A percentile compares a stretch with the other conserved stretches of the same genome.
Evolutionary conservation across 306 rosid species (phyloP).

Genomic region (Pueraria montana): DNA sequence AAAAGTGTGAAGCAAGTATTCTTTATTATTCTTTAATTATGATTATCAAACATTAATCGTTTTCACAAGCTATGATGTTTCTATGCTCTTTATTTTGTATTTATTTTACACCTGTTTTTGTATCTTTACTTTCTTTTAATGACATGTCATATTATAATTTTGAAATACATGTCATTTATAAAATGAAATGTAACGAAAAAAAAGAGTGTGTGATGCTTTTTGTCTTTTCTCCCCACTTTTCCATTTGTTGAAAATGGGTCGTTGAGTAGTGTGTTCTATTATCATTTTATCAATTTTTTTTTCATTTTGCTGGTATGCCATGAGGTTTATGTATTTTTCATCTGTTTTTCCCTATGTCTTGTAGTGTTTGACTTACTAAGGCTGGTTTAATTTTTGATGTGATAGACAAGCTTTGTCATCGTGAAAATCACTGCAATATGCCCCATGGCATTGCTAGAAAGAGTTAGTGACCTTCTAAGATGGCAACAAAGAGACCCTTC

Average conservation of each 20-base stretch:
- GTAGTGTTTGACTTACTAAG: background rate
- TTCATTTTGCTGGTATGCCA: too few species aligned
- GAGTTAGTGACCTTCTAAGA: constrained; percentile 78
- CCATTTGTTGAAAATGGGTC: background rate
- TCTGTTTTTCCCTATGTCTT: too few species aligned
- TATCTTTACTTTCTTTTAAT: background rate
- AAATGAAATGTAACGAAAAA: background rate
- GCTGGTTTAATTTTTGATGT: background rate
- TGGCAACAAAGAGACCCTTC: constrained; percentile 85
- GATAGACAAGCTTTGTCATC: constrained; percentile 70
- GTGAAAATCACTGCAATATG: constrained; percentile 88
- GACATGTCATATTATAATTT: background rate
- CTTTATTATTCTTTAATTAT: too few species aligned
- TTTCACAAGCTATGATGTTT: too few species aligned
- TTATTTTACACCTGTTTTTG: background rate
- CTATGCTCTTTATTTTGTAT: too few species aligned
- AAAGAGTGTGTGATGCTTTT: too few species aligned
- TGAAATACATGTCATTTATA: background rate
- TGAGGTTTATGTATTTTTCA: too few species aligned
- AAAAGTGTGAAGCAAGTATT: too few species aligned
- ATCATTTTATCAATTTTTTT: too few species aligned
- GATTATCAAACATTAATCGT: too few species aligned
- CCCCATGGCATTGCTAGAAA: constrained; percentile 70
- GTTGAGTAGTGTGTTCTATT: too few species aligned
- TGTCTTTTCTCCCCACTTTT: background rate